These are phyloP conservation scores for Fusarium setosum DNA, from an alignment of 2,329 filamentous ascomycete species.

Conservation along the genomic window DNA sequence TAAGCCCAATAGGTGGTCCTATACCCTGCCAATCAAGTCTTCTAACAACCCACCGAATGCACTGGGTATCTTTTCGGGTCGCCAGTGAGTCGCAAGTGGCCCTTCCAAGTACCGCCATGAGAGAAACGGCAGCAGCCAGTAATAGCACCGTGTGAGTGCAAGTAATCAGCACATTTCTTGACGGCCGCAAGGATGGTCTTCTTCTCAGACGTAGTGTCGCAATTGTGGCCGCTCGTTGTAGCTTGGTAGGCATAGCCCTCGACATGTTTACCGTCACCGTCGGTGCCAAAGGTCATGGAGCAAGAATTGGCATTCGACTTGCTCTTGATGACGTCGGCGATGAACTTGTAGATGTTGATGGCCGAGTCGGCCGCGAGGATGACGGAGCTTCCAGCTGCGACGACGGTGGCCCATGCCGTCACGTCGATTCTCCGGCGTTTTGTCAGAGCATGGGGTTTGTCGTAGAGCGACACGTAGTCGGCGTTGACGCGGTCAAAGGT, in stretches of 20 bases:
- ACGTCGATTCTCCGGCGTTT: too few species aligned
- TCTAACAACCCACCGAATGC: not conserved
- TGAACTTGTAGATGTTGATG: too few species aligned
- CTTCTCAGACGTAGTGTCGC: not conserved
- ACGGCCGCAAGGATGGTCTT: not conserved
- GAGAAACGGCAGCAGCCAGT: not conserved
- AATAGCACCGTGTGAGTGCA: not conserved
- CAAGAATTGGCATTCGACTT: not conserved
- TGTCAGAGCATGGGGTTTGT: too few species aligned
- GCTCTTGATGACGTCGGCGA: not conserved
- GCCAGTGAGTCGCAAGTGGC: not conserved
- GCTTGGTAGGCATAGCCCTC: not conserved
- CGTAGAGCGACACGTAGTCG: too few species aligned
- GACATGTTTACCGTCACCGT: not conserved
- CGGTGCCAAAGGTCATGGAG: not conserved
- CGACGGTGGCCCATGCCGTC: too few species aligned
- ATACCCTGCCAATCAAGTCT: too few species aligned
- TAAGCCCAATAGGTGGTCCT: too few species aligned
- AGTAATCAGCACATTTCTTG: not conserved
- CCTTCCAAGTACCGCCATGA: not conserved
- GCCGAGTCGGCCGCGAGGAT: too few species aligned
- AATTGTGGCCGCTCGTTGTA: not conserved
- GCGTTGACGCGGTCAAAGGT: too few species aligned
- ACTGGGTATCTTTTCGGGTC: not conserved
- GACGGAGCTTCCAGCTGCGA: too few species aligned